Evolutionary conservation across 2,329 filamentous ascomycete genomes (phyloP).

Genomic region (Aspergillus novofumigatus): DNA sequence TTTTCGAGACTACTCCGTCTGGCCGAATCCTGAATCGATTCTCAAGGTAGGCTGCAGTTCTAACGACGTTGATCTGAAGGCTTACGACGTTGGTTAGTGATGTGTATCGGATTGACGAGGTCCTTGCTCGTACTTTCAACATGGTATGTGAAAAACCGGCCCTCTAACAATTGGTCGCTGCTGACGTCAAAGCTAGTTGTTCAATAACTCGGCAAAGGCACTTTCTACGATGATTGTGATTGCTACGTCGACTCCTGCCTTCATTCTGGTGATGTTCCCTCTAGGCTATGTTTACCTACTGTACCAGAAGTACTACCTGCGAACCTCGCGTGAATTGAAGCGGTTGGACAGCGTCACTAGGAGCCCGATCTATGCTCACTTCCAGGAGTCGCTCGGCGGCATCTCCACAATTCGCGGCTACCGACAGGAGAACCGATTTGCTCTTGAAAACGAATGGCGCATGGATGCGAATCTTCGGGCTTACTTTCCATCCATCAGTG

Average conservation of each 20-base stretch:
- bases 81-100: conserved; percentile 36
- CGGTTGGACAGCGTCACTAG: conserved; percentile 90
- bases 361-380: conserved; percentile 96
- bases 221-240: conserved; percentile 85
- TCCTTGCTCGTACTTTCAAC: conserved; percentile 94
- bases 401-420: conserved; percentile 95
- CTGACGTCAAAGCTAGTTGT: conserved; percentile 46
- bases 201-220: conserved; percentile 69
- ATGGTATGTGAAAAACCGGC: conserved; percentile 57
- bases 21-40: conserved; percentile 97
- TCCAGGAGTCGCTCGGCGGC: conserved; percentile 93
- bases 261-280: conserved; percentile 76
- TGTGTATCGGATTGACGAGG: conserved; percentile 72
- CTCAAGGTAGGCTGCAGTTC: conserved; percentile 62
- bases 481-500: conserved; percentile 93
- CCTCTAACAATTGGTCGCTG: background rate
- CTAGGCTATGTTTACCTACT: conserved; percentile 77
- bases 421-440: conserved; percentile 80
- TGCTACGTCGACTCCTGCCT: conserved; percentile 72
- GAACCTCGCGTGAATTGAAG: conserved; percentile 94
- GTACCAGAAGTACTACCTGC: conserved; percentile 94
- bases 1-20: conserved; percentile 95
- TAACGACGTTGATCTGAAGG: background rate
- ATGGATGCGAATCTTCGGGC: conserved; percentile 91
- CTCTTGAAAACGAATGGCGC: conserved; percentile 93